Percentiles rank a stretch among this genome's conserved stretches.
phyloP scores from a whole-genome alignment of 805 yeast species.

The Crinitomyces ghanaensis region DNA sequence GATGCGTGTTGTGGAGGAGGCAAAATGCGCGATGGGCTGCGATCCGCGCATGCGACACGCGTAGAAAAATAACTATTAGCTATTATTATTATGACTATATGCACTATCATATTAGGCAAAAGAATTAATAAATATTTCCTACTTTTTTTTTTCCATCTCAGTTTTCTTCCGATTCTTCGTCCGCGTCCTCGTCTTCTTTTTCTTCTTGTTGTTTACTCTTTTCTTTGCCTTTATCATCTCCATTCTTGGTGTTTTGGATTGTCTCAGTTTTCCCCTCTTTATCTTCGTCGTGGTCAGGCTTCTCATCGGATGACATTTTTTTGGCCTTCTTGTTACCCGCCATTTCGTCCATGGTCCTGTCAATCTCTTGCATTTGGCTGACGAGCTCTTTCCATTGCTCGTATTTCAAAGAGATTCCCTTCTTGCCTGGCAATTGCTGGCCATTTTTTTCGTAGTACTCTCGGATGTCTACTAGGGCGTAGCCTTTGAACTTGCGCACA shows the following conservation, averaged over 20 bases:
- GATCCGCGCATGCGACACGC: no score
- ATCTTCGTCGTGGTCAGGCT: background rate
- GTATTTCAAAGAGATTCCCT: conserved; percentile 31
- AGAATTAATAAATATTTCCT: no score
- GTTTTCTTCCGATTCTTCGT: no score
- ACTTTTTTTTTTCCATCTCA: no score
- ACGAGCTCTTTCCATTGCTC: conserved; percentile 19
- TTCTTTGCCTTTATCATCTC: conserved; percentile 8
- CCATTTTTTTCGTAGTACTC: conserved; percentile 57
- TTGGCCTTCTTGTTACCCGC: conserved; percentile 7
- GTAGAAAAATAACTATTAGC: no score
- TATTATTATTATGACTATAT: no score
- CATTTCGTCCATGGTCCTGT: conserved; percentile 15
- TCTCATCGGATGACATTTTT: conserved; percentile 3
- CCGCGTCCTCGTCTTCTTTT: no score
- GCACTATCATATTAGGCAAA: no score
- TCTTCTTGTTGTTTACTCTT: conserved; percentile 2
- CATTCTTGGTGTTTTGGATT: background rate
- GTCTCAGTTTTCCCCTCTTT: background rate
- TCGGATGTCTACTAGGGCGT: conserved; percentile 66
- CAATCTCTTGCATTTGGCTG: conserved; percentile 12
- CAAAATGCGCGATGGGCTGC: no score
- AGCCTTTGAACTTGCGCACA: conserved; percentile 59
- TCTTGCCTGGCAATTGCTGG: conserved; percentile 68
- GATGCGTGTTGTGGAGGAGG: no score